Percentiles rank a stretch among this genome's conserved stretches.
These are phyloP conservation scores for Coprinopsis strossmayeri DNA, from an alignment of 768 basidiomycete species.

Conservation along the genomic window DNA sequence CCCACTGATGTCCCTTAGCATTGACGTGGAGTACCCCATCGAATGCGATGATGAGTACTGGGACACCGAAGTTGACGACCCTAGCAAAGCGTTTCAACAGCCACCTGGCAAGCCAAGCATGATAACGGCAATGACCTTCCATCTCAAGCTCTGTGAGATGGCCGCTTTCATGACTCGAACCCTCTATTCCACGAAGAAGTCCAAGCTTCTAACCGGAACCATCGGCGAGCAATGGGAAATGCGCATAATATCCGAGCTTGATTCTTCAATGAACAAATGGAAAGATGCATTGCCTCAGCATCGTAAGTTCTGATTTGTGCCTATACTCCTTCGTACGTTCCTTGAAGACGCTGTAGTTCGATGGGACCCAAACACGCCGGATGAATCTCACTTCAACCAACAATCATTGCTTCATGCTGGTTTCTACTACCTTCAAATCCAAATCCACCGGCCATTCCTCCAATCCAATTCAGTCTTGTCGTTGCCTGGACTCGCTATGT, in stretches of 20 bases:
- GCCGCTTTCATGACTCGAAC: slow-evolving; percentile 56
- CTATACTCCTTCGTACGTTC: not conserved
- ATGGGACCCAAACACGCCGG: slow-evolving; percentile 30
- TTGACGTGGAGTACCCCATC: slow-evolving; percentile 51
- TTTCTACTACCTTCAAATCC: slow-evolving; percentile 52
- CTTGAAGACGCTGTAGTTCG: no score
- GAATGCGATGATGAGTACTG: slow-evolving; percentile 49
- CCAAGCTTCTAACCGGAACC: slow-evolving; percentile 27
- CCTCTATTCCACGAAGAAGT: slow-evolving; percentile 40
- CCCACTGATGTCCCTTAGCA: not conserved
- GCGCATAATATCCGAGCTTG: slow-evolving; percentile 52
- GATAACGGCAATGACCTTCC: slow-evolving; percentile 45
- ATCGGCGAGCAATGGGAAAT: slow-evolving; percentile 53
- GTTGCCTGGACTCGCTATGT: slow-evolving; percentile 59
- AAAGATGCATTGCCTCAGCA: slow-evolving; percentile 53
- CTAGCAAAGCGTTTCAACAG: slow-evolving; percentile 49
- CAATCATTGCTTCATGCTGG: slow-evolving; percentile 39
- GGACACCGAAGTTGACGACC: slow-evolving; percentile 32
- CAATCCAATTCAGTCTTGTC: slow-evolving; percentile 32
- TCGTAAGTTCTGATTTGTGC: slow-evolving; percentile 25
- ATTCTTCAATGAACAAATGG: slow-evolving; percentile 58
- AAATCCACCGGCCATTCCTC: slow-evolving; percentile 68
- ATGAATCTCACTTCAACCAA: slow-evolving; percentile 38
- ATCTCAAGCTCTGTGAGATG: slow-evolving; percentile 56
- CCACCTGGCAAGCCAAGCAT: slow-evolving; percentile 52